A percentile compares a stretch with the other conserved stretches of the same genome.
These are phyloP conservation scores for Cyclocybe cylindracea DNA, from an alignment of 768 basidiomycete genomes.

Conservation along the genomic window DNA sequence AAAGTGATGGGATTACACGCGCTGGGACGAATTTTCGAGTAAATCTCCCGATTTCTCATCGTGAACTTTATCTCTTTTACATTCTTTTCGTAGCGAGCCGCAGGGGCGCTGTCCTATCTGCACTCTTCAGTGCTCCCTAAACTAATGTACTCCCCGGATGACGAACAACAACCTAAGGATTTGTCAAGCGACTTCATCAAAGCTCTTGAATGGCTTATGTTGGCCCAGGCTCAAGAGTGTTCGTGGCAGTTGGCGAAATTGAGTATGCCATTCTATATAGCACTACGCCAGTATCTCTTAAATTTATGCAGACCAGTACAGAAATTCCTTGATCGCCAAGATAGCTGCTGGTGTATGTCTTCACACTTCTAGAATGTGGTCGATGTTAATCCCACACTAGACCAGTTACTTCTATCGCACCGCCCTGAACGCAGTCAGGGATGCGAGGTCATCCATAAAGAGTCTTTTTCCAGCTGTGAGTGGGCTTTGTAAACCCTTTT, in stretches of 20 bases:
- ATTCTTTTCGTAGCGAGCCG: constrained; percentile 50
- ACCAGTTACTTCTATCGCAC: constrained; percentile 66
- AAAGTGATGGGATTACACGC: constrained; percentile 80
- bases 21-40: constrained; percentile 76
- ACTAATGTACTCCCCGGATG: constrained; percentile 45
- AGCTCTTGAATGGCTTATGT: constrained; percentile 73
- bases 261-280: constrained; percentile 44
- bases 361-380: not conserved
- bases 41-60: constrained; percentile 36
- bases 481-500: constrained; percentile 1
- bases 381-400: constrained; percentile 27
- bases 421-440: constrained; percentile 44
- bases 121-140: constrained; percentile 52
- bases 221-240: constrained; percentile 96
- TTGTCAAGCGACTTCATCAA: constrained; percentile 61
- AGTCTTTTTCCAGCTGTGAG: constrained; percentile 58
- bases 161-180: constrained; percentile 64
- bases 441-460: constrained; percentile 43
- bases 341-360: constrained; percentile 67
- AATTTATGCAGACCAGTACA: constrained; percentile 54
- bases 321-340: constrained; percentile 82
- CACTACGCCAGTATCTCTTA: constrained; percentile 10
- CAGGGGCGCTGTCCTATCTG: constrained; percentile 71
- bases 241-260: constrained; percentile 92
- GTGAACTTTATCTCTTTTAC: constrained; percentile 5